Evolutionary conservation across 2,329 filamentous ascomycete species (phyloP), one percentile per base, ranked within the genome.

Genomic region (Aspergillus sp.): DNA sequence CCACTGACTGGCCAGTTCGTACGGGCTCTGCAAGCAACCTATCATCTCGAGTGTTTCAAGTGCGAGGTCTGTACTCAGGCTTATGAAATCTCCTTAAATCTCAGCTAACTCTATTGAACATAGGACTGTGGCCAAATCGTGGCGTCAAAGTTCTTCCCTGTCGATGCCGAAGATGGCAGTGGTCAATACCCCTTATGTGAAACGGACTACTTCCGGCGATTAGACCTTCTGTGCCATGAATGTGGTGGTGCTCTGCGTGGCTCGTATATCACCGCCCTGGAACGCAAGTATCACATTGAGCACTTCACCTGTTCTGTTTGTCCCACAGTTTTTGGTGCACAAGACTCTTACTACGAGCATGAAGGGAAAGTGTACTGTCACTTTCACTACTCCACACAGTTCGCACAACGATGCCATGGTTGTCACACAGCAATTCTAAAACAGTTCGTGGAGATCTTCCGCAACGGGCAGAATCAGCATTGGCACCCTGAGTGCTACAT

Each of bases 401-500:
- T 97, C 73, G 95, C 95, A 38, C 94, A 98, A 74, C 86, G 92
- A 58, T 99, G 95, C 76, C 96, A 96, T 75, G 95, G 95, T 66
- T 99, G 95, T 72, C 92, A 96, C 71, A 97, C 94, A 2, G 92
- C 95, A 55, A 99, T 99, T 64, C 82, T 99, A 47, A 99, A 99
- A 80, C 95, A 99, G 75, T 99, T 99, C 75, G 95, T 99, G 62
- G 95, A 99, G 77, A 98, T 99, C 63, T 99, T 93, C 78, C 89
- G 95, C 68, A 98, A 98, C 76, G 94, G 94, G 2, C 91, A 96
- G 74, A 97, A 98, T 73, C 95, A 99, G 73, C 95, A 99, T 75
- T 99, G 95, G 95, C 95, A 99, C 74, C 95, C 95, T 2, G 95
- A 99, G 78, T 99, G 95, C 77, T 99, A 99, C 78, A 99, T 99